phyloP scores from a whole-genome alignment of 768 basidiomycete species.

The Podaxis mareebaensis region DNA sequence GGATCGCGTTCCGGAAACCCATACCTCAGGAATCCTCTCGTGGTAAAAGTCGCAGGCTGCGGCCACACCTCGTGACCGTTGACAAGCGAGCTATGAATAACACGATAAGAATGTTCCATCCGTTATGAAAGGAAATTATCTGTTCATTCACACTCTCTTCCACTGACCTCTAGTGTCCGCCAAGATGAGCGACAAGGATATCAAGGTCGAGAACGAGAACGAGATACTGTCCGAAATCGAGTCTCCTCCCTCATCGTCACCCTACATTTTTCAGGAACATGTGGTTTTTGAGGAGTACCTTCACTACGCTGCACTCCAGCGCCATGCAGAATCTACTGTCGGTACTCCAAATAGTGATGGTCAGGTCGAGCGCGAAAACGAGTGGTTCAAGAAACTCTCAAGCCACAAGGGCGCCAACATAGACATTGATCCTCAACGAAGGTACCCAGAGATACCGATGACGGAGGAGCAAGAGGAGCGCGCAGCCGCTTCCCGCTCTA shows the following conservation, averaged over 20 bases:
- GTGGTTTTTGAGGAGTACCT: slow-evolving; percentile 38
- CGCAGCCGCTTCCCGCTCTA: slow-evolving; percentile 42
- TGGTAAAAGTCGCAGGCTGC: background rate
- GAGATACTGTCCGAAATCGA: background rate
- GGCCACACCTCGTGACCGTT: background rate
- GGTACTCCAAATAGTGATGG: slow-evolving; percentile 3
- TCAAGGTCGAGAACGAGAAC: background rate
- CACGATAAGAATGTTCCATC: background rate
- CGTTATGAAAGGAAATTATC: background rate
- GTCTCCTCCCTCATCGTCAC: background rate
- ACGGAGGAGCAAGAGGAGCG: slow-evolving; percentile 32
- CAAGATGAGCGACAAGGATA: background rate
- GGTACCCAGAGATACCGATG: slow-evolving; percentile 19
- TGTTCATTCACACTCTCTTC: background rate
- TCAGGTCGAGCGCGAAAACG: slow-evolving; percentile 18
- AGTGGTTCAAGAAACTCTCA: slow-evolving; percentile 28
- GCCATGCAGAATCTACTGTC: slow-evolving; percentile 26
- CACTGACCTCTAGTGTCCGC: background rate
- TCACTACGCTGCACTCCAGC: slow-evolving; percentile 37
- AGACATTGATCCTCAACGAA: slow-evolving; percentile 30
- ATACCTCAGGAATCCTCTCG: background rate
- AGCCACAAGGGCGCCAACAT: slow-evolving; percentile 32
- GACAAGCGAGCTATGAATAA: background rate
- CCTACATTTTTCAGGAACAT: background rate
- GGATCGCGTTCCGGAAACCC: background rate